Evolutionary conservation across 2,329 filamentous ascomycete genomes (phyloP), one percentile per base, ranked within the genome.

Genomic region (Lasiodiplodia sp.): DNA sequence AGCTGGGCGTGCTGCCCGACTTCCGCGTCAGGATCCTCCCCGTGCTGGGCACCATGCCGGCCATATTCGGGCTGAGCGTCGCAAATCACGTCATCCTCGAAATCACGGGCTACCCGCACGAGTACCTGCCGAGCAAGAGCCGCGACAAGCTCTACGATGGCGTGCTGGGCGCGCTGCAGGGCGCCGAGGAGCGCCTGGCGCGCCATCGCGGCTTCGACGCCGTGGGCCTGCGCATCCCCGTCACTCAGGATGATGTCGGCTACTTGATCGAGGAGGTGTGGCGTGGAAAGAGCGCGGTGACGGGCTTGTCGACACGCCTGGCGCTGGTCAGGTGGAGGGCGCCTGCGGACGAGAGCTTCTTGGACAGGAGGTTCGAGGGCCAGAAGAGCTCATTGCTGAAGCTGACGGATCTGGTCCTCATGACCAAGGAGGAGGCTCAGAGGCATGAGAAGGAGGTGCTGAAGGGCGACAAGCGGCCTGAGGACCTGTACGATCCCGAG

Each of bases 21-120:
- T 99, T 99, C 79, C 87, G 96, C 28, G 93, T 97, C 11, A 87
- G 96, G n/a, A 99, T 99, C 68, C 81, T 99, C 10, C 96, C 96
- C 0, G 96, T 99, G 0, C 83, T 99, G 3, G 96, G 96, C 0
- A 99, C 96, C 0, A 97, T 99, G 94, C 96, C 96, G 0, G 95
- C 96, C 2, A 91, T 98, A 0, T 99, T 99, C 78, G 96, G 96
- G 10, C 92, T 97, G 68, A 92, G 91, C 0, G 88, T 92, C 10
- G 96, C 96, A 4, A 99, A 98, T 80, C 93, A 98, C 77, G 89
- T 98, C 69, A 95, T 99, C 72, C 86, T 97, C 68, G 88, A 89
- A 69, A 87, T 98, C 57, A 81, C 86, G 72, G 92, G 90, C 8
- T 99, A 99, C 75, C 96, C 96, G 0, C 87, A 91, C 58, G 94